Evolutionary conservation across 1,284 basidiomycete genomes (phyloP).

Genomic region (Melampsora americana): DNA sequence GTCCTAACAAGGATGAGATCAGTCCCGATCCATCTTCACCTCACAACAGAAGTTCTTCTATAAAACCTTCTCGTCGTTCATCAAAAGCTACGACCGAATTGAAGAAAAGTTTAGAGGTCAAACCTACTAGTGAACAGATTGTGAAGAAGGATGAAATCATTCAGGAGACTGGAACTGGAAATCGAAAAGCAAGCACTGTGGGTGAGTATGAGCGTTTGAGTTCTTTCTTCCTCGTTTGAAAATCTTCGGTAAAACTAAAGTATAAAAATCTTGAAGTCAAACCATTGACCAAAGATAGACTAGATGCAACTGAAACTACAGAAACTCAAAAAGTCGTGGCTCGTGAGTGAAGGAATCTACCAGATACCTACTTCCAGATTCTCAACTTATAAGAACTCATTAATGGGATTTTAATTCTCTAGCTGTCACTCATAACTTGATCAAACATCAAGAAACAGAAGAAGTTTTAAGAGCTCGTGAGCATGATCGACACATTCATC

Average conservation of each 20-base stretch:
- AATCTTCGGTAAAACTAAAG: too few relatives aligned
- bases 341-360: not conserved
- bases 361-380: too few relatives aligned
- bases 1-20: slow-evolving; percentile 20
- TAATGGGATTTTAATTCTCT: not conserved
- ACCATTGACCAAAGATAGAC: not conserved
- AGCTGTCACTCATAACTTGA: slow-evolving; percentile 48
- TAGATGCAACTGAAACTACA: not conserved
- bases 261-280: not conserved
- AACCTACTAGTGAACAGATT: not conserved
- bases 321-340: slow-evolving; percentile 32
- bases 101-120: not conserved
- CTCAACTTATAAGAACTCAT: too few relatives aligned
- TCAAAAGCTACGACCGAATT: slow-evolving; percentile 20
- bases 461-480: slow-evolving; percentile 51
- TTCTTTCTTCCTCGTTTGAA: too few relatives aligned
- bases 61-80: slow-evolving; percentile 9
- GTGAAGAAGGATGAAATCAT: not conserved
- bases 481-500: slow-evolving; percentile 52
- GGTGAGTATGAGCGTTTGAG: not conserved
- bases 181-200: not conserved
- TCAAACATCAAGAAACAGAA: slow-evolving; percentile 53
- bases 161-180: not conserved
- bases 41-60: slow-evolving; percentile 10
- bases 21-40: slow-evolving; percentile 1